Base-by-base conservation (phyloP, 768 basidiomycete genomes). In the Tylopilus felleus region DNA sequence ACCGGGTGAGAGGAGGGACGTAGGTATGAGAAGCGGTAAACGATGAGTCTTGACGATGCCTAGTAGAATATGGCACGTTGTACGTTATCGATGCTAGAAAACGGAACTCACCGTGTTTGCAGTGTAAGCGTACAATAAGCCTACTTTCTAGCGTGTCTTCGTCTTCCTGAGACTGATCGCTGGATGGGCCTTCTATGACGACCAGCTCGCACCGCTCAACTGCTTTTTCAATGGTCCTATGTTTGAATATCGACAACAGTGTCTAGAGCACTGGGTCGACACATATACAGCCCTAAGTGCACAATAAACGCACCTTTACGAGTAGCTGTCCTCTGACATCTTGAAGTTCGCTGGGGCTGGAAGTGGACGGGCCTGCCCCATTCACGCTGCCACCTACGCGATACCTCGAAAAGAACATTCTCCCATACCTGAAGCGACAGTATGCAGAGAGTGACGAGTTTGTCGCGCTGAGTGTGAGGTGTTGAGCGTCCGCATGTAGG, bases 31-130 rank as follows among this genome's bases (percentile, higher is more conserved):
- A 17, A 93, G 71, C 17, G 83, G 74, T 10, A 93, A 71, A 17
- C 84, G 80, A 70, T 93, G 91, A 0, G 91, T 93, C 71, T 92
- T 93, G 13, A 88, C 72, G 50, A 93, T 84, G 40, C 89, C 90
- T 93, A 49, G 22, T 27, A 19, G 17, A 4, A 47, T 42, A 49
- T 47, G 57, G 49, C 41, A 50, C 52, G 21, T 23, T 41, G 55
- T 56, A 49, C 52, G 13, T 35, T 23, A 23, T 25, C 10, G 47
- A 10, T 43, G n/a, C 25, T 4, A 28, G 23, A 29, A 36, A 44
- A 19, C 9, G 1, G 35, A 12, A 58, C 73, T 58, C 65, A 89
- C 90, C 91, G 60, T 92, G 87, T 74, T 93, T 92, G 69, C 91
- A 93, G 61, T 89, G 79, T 47, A 93, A 68, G 58, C 84, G 84